Evolutionary conservation across 2,329 filamentous ascomycete genomes (phyloP).

Genomic region (Phaeosphaeria sp.): DNA sequence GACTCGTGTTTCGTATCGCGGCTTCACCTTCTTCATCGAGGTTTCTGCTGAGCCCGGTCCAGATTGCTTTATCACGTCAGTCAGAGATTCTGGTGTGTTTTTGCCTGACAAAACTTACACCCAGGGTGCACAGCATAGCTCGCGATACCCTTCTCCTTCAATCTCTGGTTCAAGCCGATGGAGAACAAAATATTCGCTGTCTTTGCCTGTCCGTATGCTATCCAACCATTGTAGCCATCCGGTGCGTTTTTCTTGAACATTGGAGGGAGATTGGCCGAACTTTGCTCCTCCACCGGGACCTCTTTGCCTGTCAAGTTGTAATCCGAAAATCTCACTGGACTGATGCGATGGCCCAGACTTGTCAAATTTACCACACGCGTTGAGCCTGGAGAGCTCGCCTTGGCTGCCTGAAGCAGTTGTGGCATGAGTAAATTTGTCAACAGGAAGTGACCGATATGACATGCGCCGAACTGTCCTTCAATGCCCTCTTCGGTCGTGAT

Average conservation of each 20-base stretch:
- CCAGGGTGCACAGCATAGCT: constrained; percentile 43
- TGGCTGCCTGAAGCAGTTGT: constrained; percentile 38
- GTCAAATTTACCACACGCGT: constrained; percentile 40
- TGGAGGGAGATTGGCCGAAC: constrained; percentile 17
- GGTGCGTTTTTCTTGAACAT: constrained; percentile 20
- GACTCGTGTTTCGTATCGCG: constrained; percentile 30
- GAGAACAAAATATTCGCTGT: constrained; percentile 42
- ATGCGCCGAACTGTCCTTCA: constrained; percentile 56
- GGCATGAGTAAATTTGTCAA: constrained; percentile 54
- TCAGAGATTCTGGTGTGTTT: background rate
- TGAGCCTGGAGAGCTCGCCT: constrained; percentile 38
- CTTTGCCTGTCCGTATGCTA: constrained; percentile 42
- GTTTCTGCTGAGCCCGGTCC: constrained; percentile 35
- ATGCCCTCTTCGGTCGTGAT: constrained; percentile 52
- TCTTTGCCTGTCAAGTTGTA: constrained; percentile 47
- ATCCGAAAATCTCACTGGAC: constrained; percentile 52
- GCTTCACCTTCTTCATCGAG: constrained; percentile 35
- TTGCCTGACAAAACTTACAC: constrained; percentile 26
- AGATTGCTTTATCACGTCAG: constrained; percentile 28
- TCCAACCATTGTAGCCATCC: constrained; percentile 33
- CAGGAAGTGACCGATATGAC: constrained; percentile 57
- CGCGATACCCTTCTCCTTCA: constrained; percentile 27
- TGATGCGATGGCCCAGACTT: constrained; percentile 36
- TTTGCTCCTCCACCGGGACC: constrained; percentile 35
- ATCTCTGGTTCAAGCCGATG: constrained; percentile 24